Evolutionary conservation across 2,329 filamentous ascomycete species (phyloP), one percentile per base, ranked within the genome.

Genomic region (Gaeumannomyces tritici): DNA sequence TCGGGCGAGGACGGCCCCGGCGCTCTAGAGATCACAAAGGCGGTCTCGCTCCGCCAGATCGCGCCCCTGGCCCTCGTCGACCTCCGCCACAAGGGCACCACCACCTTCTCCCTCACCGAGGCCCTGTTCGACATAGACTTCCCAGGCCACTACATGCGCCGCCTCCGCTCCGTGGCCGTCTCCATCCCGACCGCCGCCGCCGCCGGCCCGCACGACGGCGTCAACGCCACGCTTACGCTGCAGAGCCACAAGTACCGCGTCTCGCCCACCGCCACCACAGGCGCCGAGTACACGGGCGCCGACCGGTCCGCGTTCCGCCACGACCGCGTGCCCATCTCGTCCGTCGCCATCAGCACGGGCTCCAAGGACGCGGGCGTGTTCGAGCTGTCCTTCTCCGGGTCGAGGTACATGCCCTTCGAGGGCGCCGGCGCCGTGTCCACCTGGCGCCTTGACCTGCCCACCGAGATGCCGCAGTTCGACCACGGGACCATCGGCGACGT

Each of bases 61-160:
- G 54, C 65, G 35, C 72, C 73, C 2, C 24, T 66, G 9, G 65
- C 68, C 0, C 68, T 76, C 3, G 33, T 74, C 0, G 13, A 59
- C 7, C 64, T 75, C 7, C 66, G 69, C 13, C 55, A 63, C 62
- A 61, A 29, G 12, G 72, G 70, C 9, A 60, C 13, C 4, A 60
- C 56, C 31, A 61, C 62, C 18, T 71, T 75, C 61, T 55, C 63
- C 29, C 21, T 77, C 18, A 68, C 70, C 8, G 75, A 78, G 65
- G 35, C 64, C 6, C 47, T 73, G 6, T 76, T 72, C 63, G 74
- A 77, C 66, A 64, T 75, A 51, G 74, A 75, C 67, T 76, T 70
- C 63, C 75, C 76, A 0, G 74, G 75, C 3, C 76, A 78, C 66
- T 77, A 75, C 66, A 58, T 69, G 18, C 72, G 75, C 1, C 70